Percentiles rank a stretch among this genome's conserved stretches.
Conservation (phyloP, 495 filamentous ascomycete species). For the Diplogelasinospora grovesii region DNA sequence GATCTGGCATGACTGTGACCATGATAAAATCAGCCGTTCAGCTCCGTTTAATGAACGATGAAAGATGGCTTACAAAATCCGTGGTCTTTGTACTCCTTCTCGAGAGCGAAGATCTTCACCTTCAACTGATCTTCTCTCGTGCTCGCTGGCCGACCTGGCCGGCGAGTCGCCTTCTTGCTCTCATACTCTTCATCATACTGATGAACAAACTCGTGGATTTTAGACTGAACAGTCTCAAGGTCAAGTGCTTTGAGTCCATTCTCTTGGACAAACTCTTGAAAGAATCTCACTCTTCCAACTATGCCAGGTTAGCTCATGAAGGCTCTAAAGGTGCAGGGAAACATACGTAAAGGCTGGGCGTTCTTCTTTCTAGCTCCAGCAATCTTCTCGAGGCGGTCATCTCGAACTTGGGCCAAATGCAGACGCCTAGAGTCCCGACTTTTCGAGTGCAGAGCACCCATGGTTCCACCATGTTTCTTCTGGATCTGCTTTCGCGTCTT, state of each 20-base stretch:
- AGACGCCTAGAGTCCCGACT: constrained; percentile 71
- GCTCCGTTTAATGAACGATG: too few species aligned
- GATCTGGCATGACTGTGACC: constrained; percentile 43
- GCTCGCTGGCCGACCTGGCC: constrained; percentile 74
- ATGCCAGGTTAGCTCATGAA: not conserved
- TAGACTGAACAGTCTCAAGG: constrained; percentile 49
- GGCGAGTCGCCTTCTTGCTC: constrained; percentile 63
- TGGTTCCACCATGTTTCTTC: constrained; percentile 64
- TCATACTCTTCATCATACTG: constrained; percentile 71
- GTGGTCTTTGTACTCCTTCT: constrained; percentile 73
- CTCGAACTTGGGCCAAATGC: constrained; percentile 63
- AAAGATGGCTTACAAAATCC: constrained; percentile 58
- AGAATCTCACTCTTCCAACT: constrained; percentile 70
- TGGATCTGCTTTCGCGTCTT: constrained; percentile 80
- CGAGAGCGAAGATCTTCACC: constrained; percentile 61
- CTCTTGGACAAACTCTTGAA: constrained; percentile 54
- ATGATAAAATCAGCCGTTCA: too few species aligned
- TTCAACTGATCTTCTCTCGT: constrained; percentile 69
- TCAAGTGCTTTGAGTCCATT: constrained; percentile 49
- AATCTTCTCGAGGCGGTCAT: constrained; percentile 67
- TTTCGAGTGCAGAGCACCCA: constrained; percentile 70
- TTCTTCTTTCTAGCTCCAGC: constrained; percentile 54
- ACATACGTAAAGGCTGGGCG: constrained; percentile 61
- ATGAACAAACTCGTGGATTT: constrained; percentile 67
- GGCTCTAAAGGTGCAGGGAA: not conserved